phyloP scores from a whole-genome alignment of 148 eudicot genomes.

The Pouteria glomerata region DNA sequence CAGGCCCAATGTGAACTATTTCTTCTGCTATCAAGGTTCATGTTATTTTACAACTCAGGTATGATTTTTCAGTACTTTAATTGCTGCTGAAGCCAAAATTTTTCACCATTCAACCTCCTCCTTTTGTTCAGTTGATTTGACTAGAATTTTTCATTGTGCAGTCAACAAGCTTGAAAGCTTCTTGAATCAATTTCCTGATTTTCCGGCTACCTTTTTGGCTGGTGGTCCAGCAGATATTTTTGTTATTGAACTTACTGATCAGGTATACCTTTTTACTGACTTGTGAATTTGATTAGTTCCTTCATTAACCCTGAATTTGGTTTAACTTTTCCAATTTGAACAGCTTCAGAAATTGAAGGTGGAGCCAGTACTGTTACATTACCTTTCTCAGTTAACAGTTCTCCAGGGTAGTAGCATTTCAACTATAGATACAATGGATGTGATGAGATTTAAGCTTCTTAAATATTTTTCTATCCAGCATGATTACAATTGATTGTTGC shows the following conservation, averaged over 20 bases:
- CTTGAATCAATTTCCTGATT: constrained; percentile 66
- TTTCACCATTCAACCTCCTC: no score
- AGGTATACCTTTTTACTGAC: constrained; percentile 36
- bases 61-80: no score
- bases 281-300: no score
- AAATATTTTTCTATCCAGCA: background rate
- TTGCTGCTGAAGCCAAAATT: constrained; percentile 9
- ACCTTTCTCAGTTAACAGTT: constrained; percentile 62
- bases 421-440: no score
- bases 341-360: constrained; percentile 94
- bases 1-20: constrained; percentile 88
- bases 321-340: constrained; percentile 2
- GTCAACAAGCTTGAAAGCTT: constrained; percentile 70
- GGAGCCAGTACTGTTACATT: constrained; percentile 94
- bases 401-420: constrained; percentile 65
- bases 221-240: constrained; percentile 85
- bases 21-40: constrained; percentile 82
- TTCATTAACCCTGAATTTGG: background rate
- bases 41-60: constrained; percentile 71
- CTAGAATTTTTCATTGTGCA: constrained; percentile 18
- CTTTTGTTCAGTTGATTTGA: background rate
- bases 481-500: no score
- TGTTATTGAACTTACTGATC: constrained; percentile 85
- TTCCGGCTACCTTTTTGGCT: constrained; percentile 76
- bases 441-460: no score